Evolutionary conservation across 257 asterid genomes (phyloP), one percentile per base, ranked within the genome.

Genomic region (Euphrasia confusa): DNA sequence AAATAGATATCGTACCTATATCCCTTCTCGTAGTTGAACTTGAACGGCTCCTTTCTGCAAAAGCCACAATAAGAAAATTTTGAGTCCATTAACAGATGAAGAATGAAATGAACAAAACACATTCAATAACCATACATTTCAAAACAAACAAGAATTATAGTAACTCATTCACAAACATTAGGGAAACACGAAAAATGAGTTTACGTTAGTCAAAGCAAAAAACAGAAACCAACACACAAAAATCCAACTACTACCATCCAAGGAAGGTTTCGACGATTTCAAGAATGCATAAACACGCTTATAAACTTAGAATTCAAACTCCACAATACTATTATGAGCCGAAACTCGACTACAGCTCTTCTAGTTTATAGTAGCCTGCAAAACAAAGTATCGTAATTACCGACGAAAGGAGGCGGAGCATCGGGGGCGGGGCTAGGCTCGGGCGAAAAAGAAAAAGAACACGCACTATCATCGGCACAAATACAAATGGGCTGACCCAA

Each of bases 401-500:
- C 85, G 68, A 37, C 54, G 8, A 10, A 13, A 52, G 40, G 58
- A 9, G 32, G 7, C 58, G 27, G 37, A 64, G 60, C 54, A 68
- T 1, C 4, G 5, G 24, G 24, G 24, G 35, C 64, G 2, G 72
- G 60, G 71, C 72, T 55, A 35, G 63, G 33, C 8, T 60, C 69
- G 24, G 84, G 74, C 7, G 52, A 12, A 15, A 45, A 45, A 10
- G 52, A 6, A 45, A 45, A 4, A 12, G 77, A 47, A 61, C 90
- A 80, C 37, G 58, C 79, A 37, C 12, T 55, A 63, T 74, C 80
- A 13, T 24, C 66, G 0, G 13, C 93, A 64, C 93, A 85, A 72
- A 82, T 61, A 72, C 96, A 86, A 77, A 79, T 7, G 30, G 79
- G 71, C 37, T 72, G 68, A 35, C 71, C 74, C 62, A 49, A 54